Percentiles rank a stretch among this genome's conserved stretches.
Conservation (phyloP, 345 rosid species). For the Ceriops tagal region DNA sequence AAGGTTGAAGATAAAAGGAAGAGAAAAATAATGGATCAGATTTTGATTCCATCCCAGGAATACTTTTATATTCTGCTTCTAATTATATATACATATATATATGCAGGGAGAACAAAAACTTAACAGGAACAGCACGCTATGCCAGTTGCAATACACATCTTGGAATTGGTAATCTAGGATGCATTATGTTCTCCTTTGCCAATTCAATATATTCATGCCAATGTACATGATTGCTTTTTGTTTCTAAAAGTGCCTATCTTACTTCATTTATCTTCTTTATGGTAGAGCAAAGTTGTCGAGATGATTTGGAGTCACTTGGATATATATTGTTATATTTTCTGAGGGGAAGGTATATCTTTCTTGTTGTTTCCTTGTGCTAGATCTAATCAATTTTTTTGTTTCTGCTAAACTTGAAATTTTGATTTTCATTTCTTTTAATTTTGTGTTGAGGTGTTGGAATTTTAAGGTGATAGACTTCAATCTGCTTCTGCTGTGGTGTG, state of each 20-base stretch:
- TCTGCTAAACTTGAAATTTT: neutral
- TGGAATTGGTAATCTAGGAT: conserved; percentile 66
- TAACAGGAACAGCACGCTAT: conserved; percentile 97
- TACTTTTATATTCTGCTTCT: neutral
- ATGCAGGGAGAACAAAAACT: conserved; percentile 84
- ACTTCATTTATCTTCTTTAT: conserved; percentile 26
- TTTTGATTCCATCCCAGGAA: neutral
- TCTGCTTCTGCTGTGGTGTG: neutral
- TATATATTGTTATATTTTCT: conserved; percentile 45
- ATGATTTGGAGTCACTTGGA: conserved; percentile 59
- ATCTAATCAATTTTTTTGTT: neutral
- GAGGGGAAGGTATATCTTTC: conserved; percentile 74
- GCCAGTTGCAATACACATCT: conserved; percentile 98
- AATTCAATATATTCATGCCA: neutral
- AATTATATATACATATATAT: neutral
- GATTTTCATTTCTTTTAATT: neutral
- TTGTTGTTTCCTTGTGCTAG: neutral
- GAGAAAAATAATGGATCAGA: neutral
- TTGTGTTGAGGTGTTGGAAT: neutral
- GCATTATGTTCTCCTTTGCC: neutral
- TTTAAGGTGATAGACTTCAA: neutral
- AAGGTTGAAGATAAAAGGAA: neutral
- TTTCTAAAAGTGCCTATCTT: neutral
- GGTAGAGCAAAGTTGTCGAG: conserved; percentile 52
- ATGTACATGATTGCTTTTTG: neutral